Percentiles rank a stretch among this genome's conserved stretches.
Conservation (phyloP, 2,329 filamentous ascomycete species). For the Beauveria sp. region DNA sequence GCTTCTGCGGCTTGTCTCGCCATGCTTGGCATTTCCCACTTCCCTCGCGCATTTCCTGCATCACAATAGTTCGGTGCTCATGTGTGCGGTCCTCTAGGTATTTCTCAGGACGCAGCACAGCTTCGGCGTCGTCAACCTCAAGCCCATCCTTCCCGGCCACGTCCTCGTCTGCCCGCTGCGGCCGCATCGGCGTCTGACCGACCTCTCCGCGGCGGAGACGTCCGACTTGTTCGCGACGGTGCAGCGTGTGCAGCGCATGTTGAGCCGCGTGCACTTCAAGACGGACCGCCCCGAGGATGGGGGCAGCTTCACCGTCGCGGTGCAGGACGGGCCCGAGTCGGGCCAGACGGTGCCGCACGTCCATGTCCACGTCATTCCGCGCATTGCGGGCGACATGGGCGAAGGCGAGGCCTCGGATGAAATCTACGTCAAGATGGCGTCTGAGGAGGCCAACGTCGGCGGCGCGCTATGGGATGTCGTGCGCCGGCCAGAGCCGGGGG, state of each 20-base stretch:
- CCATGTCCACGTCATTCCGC: conserved; percentile 85
- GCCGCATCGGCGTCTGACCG: conserved; percentile 62
- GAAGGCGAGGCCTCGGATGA: conserved; percentile 45
- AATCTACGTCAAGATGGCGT: conserved; percentile 77
- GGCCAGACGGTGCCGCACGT: conserved; percentile 93
- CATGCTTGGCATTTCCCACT: too few relatives aligned
- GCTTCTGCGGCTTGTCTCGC: not conserved
- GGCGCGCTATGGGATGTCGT: conserved; percentile 54
- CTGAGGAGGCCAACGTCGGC: conserved; percentile 76
- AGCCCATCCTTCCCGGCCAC: conserved; percentile 87
- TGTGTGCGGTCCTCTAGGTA: conserved; percentile 47
- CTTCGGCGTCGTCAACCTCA: conserved; percentile 90
- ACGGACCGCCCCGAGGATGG: conserved; percentile 42
- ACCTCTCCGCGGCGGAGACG: conserved; percentile 65
- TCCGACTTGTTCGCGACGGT: conserved; percentile 81
- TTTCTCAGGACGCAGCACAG: conserved; percentile 74
- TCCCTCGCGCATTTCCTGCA: too few relatives aligned
- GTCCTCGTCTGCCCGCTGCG: conserved; percentile 77
- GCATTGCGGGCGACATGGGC: conserved; percentile 48
- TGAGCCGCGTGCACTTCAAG: conserved; percentile 52
- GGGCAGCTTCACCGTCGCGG: conserved; percentile 80
- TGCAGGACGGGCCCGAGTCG: conserved; percentile 87
- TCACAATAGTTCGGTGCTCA: not conserved
- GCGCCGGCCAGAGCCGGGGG: conserved; percentile 40
- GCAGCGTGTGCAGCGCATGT: conserved; percentile 70